Percentiles rank a stretch among this genome's conserved stretches.
phyloP scores from a whole-genome alignment of 2,329 filamentous ascomycete species.

The Lasiodiplodia sp. region DNA sequence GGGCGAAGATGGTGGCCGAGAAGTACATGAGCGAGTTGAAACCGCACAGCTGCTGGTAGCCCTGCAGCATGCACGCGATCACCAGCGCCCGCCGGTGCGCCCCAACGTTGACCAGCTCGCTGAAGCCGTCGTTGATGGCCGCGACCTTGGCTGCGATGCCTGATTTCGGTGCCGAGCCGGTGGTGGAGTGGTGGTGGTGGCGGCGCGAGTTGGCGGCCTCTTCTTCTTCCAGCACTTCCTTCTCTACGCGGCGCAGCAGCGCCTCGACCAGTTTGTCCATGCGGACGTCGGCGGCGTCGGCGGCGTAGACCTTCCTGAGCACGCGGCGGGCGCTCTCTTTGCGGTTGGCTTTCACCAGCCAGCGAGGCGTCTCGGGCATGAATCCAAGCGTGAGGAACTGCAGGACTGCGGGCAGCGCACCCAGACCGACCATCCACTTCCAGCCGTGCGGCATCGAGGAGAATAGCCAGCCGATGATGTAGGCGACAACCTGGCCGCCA shows the following conservation, averaged over 20 bases:
- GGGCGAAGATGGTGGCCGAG: slow-evolving; percentile 55
- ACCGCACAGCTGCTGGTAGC: slow-evolving; percentile 83
- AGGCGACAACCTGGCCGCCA: slow-evolving; percentile 76
- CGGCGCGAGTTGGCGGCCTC: slow-evolving; percentile 54
- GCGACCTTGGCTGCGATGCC: slow-evolving; percentile 48
- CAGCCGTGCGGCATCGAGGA: slow-evolving; percentile 69
- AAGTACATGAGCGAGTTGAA: slow-evolving; percentile 52
- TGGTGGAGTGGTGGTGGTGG: slow-evolving; percentile 13
- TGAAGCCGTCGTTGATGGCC: slow-evolving; percentile 62
- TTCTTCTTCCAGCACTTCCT: slow-evolving; percentile 75
- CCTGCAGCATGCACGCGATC: slow-evolving; percentile 88
- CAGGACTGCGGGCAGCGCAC: slow-evolving; percentile 75
- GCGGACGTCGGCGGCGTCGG: slow-evolving; percentile 25
- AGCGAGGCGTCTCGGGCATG: slow-evolving; percentile 89
- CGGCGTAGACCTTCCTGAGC: slow-evolving; percentile 68
- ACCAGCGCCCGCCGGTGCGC: slow-evolving; percentile 76
- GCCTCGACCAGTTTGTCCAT: slow-evolving; percentile 58
- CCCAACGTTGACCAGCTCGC: slow-evolving; percentile 51
- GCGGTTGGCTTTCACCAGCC: slow-evolving; percentile 76
- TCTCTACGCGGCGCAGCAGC: slow-evolving; percentile 73
- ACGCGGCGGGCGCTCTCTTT: slow-evolving; percentile 69
- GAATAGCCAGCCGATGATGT: slow-evolving; percentile 77
- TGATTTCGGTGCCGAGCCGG: slow-evolving; percentile 33
- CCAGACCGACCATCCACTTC: slow-evolving; percentile 91
- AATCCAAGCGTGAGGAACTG: slow-evolving; percentile 73